Evolutionary conservation across 2,329 filamentous ascomycete genomes (phyloP).

Genomic region (Fusarium scirpi): DNA sequence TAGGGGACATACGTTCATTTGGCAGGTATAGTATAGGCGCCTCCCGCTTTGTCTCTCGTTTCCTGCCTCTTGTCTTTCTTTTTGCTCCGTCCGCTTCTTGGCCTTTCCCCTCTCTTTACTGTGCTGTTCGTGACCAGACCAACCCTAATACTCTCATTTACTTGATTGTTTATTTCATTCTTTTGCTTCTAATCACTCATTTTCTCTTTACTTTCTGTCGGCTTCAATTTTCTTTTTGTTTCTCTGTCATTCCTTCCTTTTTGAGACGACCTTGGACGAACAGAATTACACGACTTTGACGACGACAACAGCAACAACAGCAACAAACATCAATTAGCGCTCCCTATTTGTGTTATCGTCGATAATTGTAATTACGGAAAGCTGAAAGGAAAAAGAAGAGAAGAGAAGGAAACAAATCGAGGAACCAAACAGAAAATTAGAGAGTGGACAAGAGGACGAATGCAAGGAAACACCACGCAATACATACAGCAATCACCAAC

Average conservation of each 20-base stretch:
- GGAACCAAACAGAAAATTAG: constrained; percentile 1
- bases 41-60: constrained; percentile 35
- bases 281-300: constrained; percentile 35
- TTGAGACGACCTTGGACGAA: constrained; percentile 36
- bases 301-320: constrained; percentile 23
- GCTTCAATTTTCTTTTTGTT: constrained; percentile 21
- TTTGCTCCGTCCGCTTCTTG: constrained; percentile 29
- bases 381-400: constrained; percentile 1
- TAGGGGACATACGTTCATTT: constrained; percentile 18
- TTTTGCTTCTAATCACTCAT: constrained; percentile 28
- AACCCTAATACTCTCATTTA: constrained; percentile 37
- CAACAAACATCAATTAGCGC: constrained; percentile 24
- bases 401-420: constrained; percentile 19
- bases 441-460: constrained; percentile 2
- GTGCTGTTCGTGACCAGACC: constrained; percentile 17
- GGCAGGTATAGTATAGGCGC: constrained; percentile 38
- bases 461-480: constrained; percentile 30
- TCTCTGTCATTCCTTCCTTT: constrained; percentile 10
- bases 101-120: constrained; percentile 15
- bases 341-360: constrained; percentile 43
- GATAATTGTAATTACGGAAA: constrained; percentile 36
- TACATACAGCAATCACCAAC: constrained; percentile 25
- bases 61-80: constrained; percentile 24
- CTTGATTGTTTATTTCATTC: constrained; percentile 6
- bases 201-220: constrained; percentile 8